A percentile compares a stretch with the other conserved stretches of the same genome.
Evolutionary conservation across 495 filamentous ascomycete genomes (phyloP).

Genomic region (Annulohypoxylon moriforme): DNA sequence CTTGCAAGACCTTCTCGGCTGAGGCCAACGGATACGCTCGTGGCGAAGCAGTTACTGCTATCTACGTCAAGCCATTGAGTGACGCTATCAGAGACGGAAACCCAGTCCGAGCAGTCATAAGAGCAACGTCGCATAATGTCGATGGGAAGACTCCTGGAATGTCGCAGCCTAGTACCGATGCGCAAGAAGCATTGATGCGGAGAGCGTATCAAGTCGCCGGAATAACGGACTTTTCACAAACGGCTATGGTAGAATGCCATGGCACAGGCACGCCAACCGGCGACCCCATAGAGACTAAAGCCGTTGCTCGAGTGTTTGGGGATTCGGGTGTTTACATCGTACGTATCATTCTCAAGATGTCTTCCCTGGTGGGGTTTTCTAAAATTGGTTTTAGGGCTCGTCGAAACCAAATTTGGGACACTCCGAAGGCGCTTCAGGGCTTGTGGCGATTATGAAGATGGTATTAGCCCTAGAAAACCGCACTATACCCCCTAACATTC

Average conservation of each 20-base stretch:
- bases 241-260: constrained; percentile 52
- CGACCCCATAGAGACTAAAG: constrained; percentile 53
- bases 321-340: constrained; percentile 52
- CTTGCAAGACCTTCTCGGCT: constrained; percentile 55
- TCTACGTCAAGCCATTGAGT: constrained; percentile 61
- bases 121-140: constrained; percentile 58
- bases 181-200: constrained; percentile 62
- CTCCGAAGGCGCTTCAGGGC: constrained; percentile 59
- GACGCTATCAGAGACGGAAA: constrained; percentile 63
- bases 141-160: constrained; percentile 57
- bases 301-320: constrained; percentile 49
- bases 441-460: constrained; percentile 62
- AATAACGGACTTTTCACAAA: constrained; percentile 54
- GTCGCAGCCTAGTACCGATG: constrained; percentile 55
- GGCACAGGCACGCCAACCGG: constrained; percentile 52
- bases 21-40: constrained; percentile 54
- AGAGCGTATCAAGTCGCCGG: constrained; percentile 55
- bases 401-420: constrained; percentile 66
- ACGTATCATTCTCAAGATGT: background rate
- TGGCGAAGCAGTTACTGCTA: constrained; percentile 49
- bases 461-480: constrained; percentile 60
- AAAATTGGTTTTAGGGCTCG: constrained; percentile 48
- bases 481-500: constrained; percentile 52
- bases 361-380: background rate
- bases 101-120: constrained; percentile 65